A percentile compares a stretch with the other conserved stretches of the same genome.
Evolutionary conservation across 1,139 yeast species (phyloP).

Genomic region (Hyphopichia pseudoburtonii): DNA sequence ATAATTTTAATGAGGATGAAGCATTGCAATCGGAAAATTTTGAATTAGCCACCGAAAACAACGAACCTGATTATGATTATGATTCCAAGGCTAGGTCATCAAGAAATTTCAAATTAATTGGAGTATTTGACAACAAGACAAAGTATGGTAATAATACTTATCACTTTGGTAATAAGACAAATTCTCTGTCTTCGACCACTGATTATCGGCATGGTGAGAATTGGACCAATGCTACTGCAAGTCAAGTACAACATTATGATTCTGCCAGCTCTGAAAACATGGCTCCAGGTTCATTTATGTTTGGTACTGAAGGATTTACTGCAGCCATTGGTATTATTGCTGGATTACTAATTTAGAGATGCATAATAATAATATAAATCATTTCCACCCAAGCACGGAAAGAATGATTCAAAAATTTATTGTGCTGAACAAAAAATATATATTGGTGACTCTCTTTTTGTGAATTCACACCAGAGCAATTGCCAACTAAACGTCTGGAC

Average conservation of each 20-base stretch:
- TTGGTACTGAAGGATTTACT: conserved; percentile 15
- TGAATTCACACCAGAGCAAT: too few relatives aligned
- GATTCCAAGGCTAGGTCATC: conserved; percentile 1
- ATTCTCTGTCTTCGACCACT: background rate
- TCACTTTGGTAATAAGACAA: too few relatives aligned
- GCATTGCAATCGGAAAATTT: conserved; percentile 16
- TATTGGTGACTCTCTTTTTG: too few relatives aligned
- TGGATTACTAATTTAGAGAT: conserved; percentile 24
- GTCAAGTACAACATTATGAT: conserved; percentile 2
- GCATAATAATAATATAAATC: too few relatives aligned
- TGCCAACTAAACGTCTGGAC: too few relatives aligned
- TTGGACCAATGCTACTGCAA: conserved; percentile 12
- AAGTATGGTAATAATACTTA: conserved; percentile 3
- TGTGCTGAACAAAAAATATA: too few relatives aligned
- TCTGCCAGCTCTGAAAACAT: conserved; percentile 2
- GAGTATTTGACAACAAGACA: conserved; percentile 1
- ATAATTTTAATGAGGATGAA: conserved; percentile 15
- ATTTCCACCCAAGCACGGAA: too few relatives aligned
- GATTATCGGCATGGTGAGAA: conserved; percentile 12
- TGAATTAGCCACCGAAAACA: conserved; percentile 6
- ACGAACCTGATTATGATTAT: conserved; percentile 2
- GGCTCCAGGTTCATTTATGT: background rate
- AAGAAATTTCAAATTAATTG: background rate
- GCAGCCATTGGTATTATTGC: conserved; percentile 20
- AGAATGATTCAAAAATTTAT: too few relatives aligned